A percentile compares a stretch with the other conserved stretches of the same genome.
These are phyloP conservation scores for Groenewaldozyma auringiensis DNA, from an alignment of 1,139 yeast species.

Conservation along the genomic window DNA sequence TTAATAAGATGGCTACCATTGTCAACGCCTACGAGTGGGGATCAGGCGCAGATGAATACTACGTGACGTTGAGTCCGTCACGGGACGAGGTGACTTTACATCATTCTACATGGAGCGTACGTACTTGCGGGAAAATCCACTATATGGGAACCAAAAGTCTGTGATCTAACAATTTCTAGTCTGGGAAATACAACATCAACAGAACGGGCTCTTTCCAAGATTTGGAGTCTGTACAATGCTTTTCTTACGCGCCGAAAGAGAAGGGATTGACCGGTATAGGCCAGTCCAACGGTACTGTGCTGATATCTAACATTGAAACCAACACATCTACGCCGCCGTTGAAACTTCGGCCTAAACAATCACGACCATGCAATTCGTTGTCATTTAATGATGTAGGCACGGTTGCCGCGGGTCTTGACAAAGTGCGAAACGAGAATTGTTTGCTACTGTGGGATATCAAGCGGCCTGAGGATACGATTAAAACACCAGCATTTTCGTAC, in stretches of 20 bases:
- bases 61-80: slow-evolving; percentile 56
- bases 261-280: slow-evolving; percentile 56
- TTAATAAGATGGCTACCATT: slow-evolving; percentile 31
- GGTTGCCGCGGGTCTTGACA: slow-evolving; percentile 74
- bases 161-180: slow-evolving; percentile 8
- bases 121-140: too few species aligned
- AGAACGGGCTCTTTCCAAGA: slow-evolving; percentile 44
- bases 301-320: slow-evolving; percentile 51
- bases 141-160: too few species aligned
- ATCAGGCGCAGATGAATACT: slow-evolving; percentile 45
- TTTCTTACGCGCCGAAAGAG: slow-evolving; percentile 51
- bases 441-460: slow-evolving; percentile 72
- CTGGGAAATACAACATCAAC: slow-evolving; percentile 14
- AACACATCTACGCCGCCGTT: slow-evolving; percentile 35
- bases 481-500: slow-evolving; percentile 47
- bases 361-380: slow-evolving; percentile 67
- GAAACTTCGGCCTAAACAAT: slow-evolving; percentile 55
- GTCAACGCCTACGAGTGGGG: slow-evolving; percentile 58
- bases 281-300: slow-evolving; percentile 59
- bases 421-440: slow-evolving; percentile 70
- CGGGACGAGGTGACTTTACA: slow-evolving; percentile 62
- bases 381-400: slow-evolving; percentile 60
- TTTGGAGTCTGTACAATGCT: slow-evolving; percentile 64
- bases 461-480: slow-evolving; percentile 5
- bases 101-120: slow-evolving; percentile 37